Conservation (phyloP, 768 basidiomycete genomes). For the Kwoniella sp. region DNA sequence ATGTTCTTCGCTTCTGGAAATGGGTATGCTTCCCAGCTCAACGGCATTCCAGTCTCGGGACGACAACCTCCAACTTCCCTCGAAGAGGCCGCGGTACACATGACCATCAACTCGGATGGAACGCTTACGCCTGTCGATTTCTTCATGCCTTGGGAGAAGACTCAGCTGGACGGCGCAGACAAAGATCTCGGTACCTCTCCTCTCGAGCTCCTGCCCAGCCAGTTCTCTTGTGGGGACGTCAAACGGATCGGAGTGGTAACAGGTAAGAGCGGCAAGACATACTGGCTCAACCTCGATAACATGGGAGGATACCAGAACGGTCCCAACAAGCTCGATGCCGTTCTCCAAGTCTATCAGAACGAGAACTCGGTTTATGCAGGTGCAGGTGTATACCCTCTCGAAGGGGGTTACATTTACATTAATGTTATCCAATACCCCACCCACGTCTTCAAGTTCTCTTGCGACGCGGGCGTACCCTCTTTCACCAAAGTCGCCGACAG, state of each 20-base stretch:
- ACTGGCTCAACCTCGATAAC: slow-evolving; percentile 21
- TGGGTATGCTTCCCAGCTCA: slow-evolving; percentile 23
- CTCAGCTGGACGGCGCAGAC: slow-evolving; percentile 23
- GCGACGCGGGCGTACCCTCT: slow-evolving; percentile 19
- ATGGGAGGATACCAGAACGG: slow-evolving; percentile 26
- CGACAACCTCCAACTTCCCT: slow-evolving; percentile 23
- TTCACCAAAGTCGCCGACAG: slow-evolving; percentile 25
- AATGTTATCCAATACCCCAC: slow-evolving; percentile 26
- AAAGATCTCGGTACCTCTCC: slow-evolving; percentile 23
- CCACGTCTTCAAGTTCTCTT: slow-evolving; percentile 25
- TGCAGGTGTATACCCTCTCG: slow-evolving; percentile 22
- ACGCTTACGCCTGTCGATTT: slow-evolving; percentile 21
- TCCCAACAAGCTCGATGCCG: slow-evolving; percentile 19
- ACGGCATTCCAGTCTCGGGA: slow-evolving; percentile 17
- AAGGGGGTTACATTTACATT: slow-evolving; percentile 24
- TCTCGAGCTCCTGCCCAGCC: slow-evolving; percentile 16
- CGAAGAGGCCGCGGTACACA: slow-evolving; percentile 24
- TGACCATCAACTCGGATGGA: slow-evolving; percentile 17
- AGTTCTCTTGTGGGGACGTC: slow-evolving; percentile 20
- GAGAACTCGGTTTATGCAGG: slow-evolving; percentile 25
- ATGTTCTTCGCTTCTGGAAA: slow-evolving; percentile 24
- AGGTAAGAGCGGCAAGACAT: slow-evolving; percentile 22
- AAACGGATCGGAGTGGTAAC: slow-evolving; percentile 22
- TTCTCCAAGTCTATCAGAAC: slow-evolving; percentile 20
- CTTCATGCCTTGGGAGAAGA: slow-evolving; percentile 27